Evolutionary conservation across 371 early-diverging fungal genomes (phyloP).

Genomic region (Umbelopsis sp.): DNA sequence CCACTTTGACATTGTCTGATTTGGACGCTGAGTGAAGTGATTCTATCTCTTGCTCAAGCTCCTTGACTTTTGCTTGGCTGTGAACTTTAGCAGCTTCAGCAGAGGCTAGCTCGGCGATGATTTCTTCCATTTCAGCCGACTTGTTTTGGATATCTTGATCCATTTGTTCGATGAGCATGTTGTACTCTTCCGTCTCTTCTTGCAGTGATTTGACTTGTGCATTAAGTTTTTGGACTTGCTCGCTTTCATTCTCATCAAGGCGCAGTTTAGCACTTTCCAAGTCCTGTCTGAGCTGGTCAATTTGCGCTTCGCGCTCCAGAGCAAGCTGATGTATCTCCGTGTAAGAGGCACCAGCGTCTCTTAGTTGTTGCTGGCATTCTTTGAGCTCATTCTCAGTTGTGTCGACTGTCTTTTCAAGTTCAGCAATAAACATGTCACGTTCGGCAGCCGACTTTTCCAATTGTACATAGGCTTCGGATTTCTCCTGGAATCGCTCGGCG

Average conservation of each 20-base stretch:
- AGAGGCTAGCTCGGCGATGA: slow-evolving; percentile 13
- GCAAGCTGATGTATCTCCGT: neutral
- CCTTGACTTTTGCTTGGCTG: neutral
- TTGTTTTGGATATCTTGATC: slow-evolving; percentile 6
- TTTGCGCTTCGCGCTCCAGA: neutral
- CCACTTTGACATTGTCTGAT: too few species aligned
- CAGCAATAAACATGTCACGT: neutral
- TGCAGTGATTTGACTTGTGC: neutral
- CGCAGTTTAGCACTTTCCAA: neutral
- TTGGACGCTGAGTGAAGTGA: too few species aligned
- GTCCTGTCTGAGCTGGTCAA: neutral
- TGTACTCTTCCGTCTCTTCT: slow-evolving; percentile 13
- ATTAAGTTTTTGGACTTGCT: neutral
- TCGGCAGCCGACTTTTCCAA: neutral
- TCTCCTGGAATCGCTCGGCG: neutral
- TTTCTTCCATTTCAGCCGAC: slow-evolving; percentile 16
- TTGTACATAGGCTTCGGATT: neutral
- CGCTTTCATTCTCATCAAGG: neutral
- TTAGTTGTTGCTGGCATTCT: too few species aligned
- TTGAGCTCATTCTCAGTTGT: too few species aligned
- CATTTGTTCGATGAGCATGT: slow-evolving; percentile 6
- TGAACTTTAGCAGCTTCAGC: slow-evolving; percentile 9
- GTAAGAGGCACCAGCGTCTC: too few species aligned
- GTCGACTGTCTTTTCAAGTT: neutral
- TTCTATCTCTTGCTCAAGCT: slow-evolving; percentile 19